phyloP scores from a whole-genome alignment of 2,329 filamentous ascomycete species.

The Sclerotinia minor region DNA sequence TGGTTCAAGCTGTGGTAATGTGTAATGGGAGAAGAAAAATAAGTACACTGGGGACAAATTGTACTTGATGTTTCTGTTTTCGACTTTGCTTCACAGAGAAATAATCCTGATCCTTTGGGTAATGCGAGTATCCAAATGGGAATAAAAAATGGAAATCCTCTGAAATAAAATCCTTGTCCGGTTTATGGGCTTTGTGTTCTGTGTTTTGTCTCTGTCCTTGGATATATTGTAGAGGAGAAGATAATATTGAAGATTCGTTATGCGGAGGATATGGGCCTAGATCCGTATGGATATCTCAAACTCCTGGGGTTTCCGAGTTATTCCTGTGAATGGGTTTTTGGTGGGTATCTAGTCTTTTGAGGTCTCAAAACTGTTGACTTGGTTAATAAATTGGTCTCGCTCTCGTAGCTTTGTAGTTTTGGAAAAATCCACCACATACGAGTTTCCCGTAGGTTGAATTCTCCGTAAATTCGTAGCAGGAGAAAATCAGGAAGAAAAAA shows the following conservation, averaged over 20 bases:
- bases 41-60: neutral
- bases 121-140: conserved; percentile 5
- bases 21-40: conserved; percentile 8
- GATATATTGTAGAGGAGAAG: neutral
- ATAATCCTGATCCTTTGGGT: conserved; percentile 12
- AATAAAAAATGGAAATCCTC: conserved; percentile 2
- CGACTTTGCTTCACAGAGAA: neutral
- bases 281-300: conserved; percentile 8
- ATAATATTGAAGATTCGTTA: neutral
- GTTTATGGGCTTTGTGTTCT: conserved; percentile 13
- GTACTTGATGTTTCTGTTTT: neutral
- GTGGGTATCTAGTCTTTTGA: neutral
- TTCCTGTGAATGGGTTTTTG: conserved; percentile 11
- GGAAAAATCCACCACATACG: conserved; percentile 12
- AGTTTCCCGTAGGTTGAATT: conserved; percentile 16
- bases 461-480: conserved; percentile 9
- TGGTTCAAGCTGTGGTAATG: conserved; percentile 5
- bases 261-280: neutral
- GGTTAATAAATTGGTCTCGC: conserved; percentile 16
- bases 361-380: conserved; percentile 19
- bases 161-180: conserved; percentile 19
- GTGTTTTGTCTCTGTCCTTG: conserved; percentile 5
- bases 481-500: neutral
- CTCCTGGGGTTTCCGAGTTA: conserved; percentile 6
- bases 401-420: conserved; percentile 22